Evolutionary conservation across 106 monocot genomes (phyloP).

Genomic region (Dendrobium catenatum): DNA sequence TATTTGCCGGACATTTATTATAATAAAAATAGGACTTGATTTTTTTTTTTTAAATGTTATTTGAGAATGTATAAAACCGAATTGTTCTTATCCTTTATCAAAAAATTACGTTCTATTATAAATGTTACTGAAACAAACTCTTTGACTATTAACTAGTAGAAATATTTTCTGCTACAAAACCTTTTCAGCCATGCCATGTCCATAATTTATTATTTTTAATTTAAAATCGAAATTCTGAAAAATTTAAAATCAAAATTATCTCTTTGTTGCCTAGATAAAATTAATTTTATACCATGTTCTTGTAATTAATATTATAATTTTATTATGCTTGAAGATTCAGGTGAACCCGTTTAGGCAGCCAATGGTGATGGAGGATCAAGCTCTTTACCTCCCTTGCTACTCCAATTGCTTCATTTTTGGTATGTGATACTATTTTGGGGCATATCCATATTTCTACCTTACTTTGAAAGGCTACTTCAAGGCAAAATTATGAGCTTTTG

Average conservation of each 20-base stretch:
- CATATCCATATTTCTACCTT: too few species aligned
- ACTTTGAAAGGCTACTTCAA: too few species aligned
- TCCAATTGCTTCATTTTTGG: conserved; percentile 96
- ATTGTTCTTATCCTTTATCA: too few species aligned
- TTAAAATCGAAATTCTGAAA: background rate
- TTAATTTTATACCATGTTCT: background rate
- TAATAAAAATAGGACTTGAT: background rate
- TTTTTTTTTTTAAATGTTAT: too few species aligned
- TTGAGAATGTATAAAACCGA: too few species aligned
- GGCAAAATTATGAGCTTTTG: too few species aligned
- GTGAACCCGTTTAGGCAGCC: conserved; percentile 96
- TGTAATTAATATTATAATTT: conserved; percentile 1
- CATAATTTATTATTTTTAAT: background rate
- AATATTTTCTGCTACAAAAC: too few species aligned
- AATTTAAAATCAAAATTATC: background rate
- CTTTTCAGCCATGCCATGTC: too few species aligned
- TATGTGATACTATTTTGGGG: conserved; percentile 14
- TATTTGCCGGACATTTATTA: background rate
- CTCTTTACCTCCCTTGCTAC: conserved; percentile 81
- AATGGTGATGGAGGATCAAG: conserved; percentile 50
- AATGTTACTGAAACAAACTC: too few species aligned
- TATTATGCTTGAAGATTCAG: conserved; percentile 52
- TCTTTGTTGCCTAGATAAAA: background rate
- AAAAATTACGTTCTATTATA: too few species aligned
- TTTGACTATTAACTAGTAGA: too few species aligned